Evolutionary conservation across 164 flowering plant genomes (phyloP), one percentile per base, ranked within the genome.

Genomic region (Dillenia turbinata): DNA sequence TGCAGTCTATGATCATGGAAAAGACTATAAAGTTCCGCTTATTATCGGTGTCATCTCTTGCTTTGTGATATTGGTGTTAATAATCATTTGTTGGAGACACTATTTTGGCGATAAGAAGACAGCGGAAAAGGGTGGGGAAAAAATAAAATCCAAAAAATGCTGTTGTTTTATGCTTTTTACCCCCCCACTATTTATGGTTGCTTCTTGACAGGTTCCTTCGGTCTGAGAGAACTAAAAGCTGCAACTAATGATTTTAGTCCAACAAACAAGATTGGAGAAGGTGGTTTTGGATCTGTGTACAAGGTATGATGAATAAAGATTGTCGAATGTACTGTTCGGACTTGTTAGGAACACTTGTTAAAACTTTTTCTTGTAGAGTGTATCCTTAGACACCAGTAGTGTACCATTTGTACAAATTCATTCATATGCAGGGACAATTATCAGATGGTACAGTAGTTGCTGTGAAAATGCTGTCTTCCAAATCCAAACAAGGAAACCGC

Each of bases 401-500:
- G 44, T 24, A 2, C 12, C 4, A 54, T 7, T 1, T 24, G 12
- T 24, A 1, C 57, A 24, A 16, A 16, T 10, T 26, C 11, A 9
- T 16, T 5, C 7, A 16, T 46, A 10, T 48, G 63, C 63, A 60
- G 63, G 63, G 63, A 7, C 49, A 15, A 12, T 19, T 60, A 24
- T 61, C 19, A 33, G 60, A 54, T 47, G 54, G 40, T 50, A 33
- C 7, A 5, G 40, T 33, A 33, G 6, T 33, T 33, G 40, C 40
- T 33, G 40, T 33, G 40, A 33, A 33, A 6, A 5, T 4, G 40
- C 40, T 33, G 7, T 33, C 64, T 8, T 50, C 64, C 14, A 61
- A 49, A 13, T 61, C 64, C 12, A 51, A 24, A 56, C 68, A 65
- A 58, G 68, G 68, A 49, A 65, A 65, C 26, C 68, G 62, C 12